Percentiles rank a stretch among this genome's conserved stretches.
phyloP scores from a whole-genome alignment of 1,139 yeast species.

The Citeromyces hawaiiensis region DNA sequence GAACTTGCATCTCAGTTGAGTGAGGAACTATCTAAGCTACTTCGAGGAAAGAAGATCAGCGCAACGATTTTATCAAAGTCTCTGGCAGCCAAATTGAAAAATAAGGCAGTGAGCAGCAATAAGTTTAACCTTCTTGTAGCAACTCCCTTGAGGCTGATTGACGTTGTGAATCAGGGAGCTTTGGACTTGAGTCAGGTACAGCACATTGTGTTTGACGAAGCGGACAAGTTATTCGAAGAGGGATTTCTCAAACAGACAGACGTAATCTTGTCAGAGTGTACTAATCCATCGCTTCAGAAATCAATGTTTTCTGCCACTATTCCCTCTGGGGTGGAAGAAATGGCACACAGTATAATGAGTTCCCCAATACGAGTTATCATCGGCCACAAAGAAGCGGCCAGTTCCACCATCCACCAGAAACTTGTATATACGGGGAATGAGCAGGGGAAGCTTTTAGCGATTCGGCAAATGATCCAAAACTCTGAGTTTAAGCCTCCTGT shows the following conservation, averaged over 20 bases:
- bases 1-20: slow-evolving; percentile 83
- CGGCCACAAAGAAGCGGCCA: slow-evolving; percentile 93
- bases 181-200: slow-evolving; percentile 53
- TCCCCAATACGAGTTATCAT: slow-evolving; percentile 78
- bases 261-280: slow-evolving; percentile 59
- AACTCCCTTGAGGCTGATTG: slow-evolving; percentile 83
- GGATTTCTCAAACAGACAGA: slow-evolving; percentile 92
- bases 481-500: slow-evolving; percentile 91
- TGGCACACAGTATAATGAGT: slow-evolving; percentile 75
- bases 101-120: slow-evolving; percentile 36
- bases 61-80: slow-evolving; percentile 66
- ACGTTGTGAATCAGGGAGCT: slow-evolving; percentile 49
- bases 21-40: slow-evolving; percentile 49
- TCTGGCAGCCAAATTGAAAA: slow-evolving; percentile 55
- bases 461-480: slow-evolving; percentile 73
- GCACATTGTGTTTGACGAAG: slow-evolving; percentile 82
- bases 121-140: slow-evolving; percentile 75
- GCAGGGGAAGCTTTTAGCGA: slow-evolving; percentile 85
- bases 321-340: slow-evolving; percentile 85
- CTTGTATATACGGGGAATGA: slow-evolving; percentile 85
- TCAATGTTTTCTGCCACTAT: slow-evolving; percentile 93
- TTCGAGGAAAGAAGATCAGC: slow-evolving; percentile 40
- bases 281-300: slow-evolving; percentile 38
- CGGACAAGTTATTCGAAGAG: slow-evolving; percentile 84
- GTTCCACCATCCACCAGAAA: slow-evolving; percentile 69